Evolutionary conservation across 129 eudicot species (phyloP).

Genomic region (Gnaphalium uliginosum): DNA sequence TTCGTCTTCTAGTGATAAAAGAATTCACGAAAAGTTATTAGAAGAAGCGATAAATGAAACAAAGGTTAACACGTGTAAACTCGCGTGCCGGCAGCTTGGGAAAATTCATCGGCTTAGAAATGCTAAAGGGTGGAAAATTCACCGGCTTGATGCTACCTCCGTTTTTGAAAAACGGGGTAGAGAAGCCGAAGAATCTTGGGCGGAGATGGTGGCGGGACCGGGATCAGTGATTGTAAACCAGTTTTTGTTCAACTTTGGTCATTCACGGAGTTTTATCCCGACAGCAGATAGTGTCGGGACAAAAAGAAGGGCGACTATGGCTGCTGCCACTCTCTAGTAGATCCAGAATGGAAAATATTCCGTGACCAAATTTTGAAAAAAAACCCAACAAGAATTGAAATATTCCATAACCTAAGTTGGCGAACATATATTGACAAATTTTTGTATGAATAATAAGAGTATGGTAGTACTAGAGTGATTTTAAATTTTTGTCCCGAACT

Average conservation of each 20-base stretch:
- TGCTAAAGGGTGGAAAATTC: slow-evolving; percentile 64
- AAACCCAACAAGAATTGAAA: neutral
- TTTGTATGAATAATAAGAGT: slow-evolving; percentile 27
- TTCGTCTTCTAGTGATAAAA: slow-evolving; percentile 23
- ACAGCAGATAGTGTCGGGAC: neutral
- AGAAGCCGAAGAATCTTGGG: slow-evolving; percentile 60
- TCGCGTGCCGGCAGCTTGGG: slow-evolving; percentile 55
- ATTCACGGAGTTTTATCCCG: slow-evolving; percentile 27
- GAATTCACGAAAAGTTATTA: slow-evolving; percentile 37
- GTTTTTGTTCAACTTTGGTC: slow-evolving; percentile 45
- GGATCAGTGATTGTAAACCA: slow-evolving; percentile 42
- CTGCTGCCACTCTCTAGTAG: slow-evolving; percentile 28
- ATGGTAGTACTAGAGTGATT: slow-evolving; percentile 24
- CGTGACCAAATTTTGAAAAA: slow-evolving; percentile 6
- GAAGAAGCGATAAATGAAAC: slow-evolving; percentile 52
- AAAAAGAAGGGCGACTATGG: slow-evolving; percentile 36
- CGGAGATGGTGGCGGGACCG: slow-evolving; percentile 50
- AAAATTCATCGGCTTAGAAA: slow-evolving; percentile 59
- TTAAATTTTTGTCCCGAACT: slow-evolving; percentile 20
- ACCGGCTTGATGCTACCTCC: slow-evolving; percentile 71
- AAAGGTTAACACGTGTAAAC: slow-evolving; percentile 58
- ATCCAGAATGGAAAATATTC: neutral
- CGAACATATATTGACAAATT: slow-evolving; percentile 23
- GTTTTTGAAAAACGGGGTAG: slow-evolving; percentile 48
- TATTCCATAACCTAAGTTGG: slow-evolving; percentile 24